Conservation (phyloP, 208 protist genomes). For the Leishmania aethiopica region DNA sequence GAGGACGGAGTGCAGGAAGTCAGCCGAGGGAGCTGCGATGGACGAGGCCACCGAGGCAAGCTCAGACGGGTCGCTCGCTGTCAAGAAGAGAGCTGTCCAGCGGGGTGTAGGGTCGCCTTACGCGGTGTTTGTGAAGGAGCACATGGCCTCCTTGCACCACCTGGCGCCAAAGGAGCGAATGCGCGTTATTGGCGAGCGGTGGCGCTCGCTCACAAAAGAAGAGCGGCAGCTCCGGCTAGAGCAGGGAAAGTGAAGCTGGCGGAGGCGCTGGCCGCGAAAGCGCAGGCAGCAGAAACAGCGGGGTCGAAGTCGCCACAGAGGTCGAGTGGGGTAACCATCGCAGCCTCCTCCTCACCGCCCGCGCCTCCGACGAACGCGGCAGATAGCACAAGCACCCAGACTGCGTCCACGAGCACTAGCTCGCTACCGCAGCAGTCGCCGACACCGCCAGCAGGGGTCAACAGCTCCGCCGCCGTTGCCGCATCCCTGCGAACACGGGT, state of each 20-base stretch:
- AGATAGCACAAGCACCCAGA: not conserved
- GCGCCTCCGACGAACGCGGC: not conserved
- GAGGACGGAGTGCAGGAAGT: conserved; percentile 1
- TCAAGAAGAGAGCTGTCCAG: not conserved
- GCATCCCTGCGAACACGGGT: not conserved
- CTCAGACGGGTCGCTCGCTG: not conserved
- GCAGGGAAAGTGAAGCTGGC: conserved; percentile 8
- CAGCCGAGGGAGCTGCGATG: not conserved
- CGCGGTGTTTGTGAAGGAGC: conserved; percentile 66
- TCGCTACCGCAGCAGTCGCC: not conserved
- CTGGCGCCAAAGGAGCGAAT: conserved; percentile 56
- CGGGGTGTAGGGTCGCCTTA: conserved; percentile 38
- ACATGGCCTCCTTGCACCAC: conserved; percentile 60
- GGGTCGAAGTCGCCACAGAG: not conserved
- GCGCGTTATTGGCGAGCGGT: conserved; percentile 55
- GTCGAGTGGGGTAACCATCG: not conserved
- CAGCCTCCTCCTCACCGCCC: not conserved
- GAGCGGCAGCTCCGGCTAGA: conserved; percentile 28
- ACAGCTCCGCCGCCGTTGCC: not conserved
- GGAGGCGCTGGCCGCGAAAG: not conserved
- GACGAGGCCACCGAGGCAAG: not conserved
- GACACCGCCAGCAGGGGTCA: not conserved
- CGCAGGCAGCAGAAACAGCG: not conserved
- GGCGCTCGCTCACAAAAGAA: conserved; percentile 42
- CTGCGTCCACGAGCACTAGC: not conserved